Conservation (phyloP, 2,329 filamentous ascomycete species). For the Monilinia vaccinii-corymbosi region DNA sequence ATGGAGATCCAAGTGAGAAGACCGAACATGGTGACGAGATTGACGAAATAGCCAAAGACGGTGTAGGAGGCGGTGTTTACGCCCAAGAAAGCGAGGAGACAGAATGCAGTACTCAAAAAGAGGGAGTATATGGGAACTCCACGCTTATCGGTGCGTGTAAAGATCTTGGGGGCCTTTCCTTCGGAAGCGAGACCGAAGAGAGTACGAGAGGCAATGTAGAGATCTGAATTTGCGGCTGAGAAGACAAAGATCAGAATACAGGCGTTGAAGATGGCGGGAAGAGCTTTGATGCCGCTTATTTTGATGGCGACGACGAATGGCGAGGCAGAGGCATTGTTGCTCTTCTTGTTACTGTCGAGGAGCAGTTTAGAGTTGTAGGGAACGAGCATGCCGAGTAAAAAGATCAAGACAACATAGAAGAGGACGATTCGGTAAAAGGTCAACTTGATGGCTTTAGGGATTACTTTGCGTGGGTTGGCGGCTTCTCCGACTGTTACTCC, state of each 20-base stretch:
- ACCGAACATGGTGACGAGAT: constrained; percentile 43
- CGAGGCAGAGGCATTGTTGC: constrained; percentile 36
- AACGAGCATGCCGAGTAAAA: constrained; percentile 52
- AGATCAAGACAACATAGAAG: constrained; percentile 52
- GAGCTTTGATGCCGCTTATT: constrained; percentile 50
- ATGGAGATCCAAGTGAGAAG: constrained; percentile 30
- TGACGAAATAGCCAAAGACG: constrained; percentile 65
- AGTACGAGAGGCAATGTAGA: constrained; percentile 60
- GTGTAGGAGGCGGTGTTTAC: constrained; percentile 47
- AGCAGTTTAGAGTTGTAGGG: constrained; percentile 56
- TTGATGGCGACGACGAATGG: constrained; percentile 51
- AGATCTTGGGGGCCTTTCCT: constrained; percentile 54
- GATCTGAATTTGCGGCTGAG: constrained; percentile 49
- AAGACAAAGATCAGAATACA: constrained; percentile 60
- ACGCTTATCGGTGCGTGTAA: constrained; percentile 46
- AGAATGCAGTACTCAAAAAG: constrained; percentile 41
- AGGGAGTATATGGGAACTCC: constrained; percentile 41
- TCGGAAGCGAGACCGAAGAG: constrained; percentile 59
- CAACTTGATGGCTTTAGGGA: constrained; percentile 53
- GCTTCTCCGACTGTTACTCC: constrained; percentile 57
- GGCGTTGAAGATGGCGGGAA: constrained; percentile 61
- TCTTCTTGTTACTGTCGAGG: constrained; percentile 35
- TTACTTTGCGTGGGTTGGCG: constrained; percentile 52
- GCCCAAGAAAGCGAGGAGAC: constrained; percentile 59
- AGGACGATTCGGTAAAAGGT: constrained; percentile 53